A percentile compares a stretch with the other conserved stretches of the same genome.
Evolutionary conservation across 148 eudicot species (phyloP).

Genomic region (Polygonum aviculare): DNA sequence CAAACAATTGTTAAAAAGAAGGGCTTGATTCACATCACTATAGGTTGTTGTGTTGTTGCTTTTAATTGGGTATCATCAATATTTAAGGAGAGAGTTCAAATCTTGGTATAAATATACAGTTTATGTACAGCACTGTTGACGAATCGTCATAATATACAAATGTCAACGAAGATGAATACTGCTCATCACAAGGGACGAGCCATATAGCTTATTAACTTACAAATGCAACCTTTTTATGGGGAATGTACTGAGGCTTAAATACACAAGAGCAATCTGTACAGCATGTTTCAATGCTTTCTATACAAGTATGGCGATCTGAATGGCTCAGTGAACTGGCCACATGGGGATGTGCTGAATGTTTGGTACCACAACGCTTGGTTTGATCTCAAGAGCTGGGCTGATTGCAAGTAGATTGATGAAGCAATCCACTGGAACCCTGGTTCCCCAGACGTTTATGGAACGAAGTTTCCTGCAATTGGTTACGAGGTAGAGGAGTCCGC

Average conservation of each 20-base stretch:
- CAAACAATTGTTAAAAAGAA: neutral
- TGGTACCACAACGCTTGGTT: constrained; percentile 37
- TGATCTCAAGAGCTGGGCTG: constrained; percentile 76
- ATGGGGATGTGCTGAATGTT: constrained; percentile 26
- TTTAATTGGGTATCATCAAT: neutral
- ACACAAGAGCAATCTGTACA: constrained; percentile 3
- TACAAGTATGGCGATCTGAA: neutral
- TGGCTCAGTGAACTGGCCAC: constrained; percentile 20
- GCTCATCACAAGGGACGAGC: neutral
- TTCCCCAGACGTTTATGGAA: constrained; percentile 79
- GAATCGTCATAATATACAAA: neutral
- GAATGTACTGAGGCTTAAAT: neutral
- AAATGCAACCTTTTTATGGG: neutral
- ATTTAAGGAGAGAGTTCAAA: neutral
- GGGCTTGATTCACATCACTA: neutral
- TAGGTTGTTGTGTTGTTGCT: too few species aligned
- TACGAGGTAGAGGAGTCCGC: constrained; percentile 60
- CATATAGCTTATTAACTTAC: neutral
- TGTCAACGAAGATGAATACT: constrained; percentile 1
- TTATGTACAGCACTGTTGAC: neutral
- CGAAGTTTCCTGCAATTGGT: constrained; percentile 56
- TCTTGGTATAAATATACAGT: neutral
- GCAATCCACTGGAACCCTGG: constrained; percentile 62
- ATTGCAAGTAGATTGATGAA: constrained; percentile 49
- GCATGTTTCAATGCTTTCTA: constrained; percentile 1